Evolutionary conservation across 441 rosid species (phyloP).

Genomic region (Populus hybrid): DNA sequence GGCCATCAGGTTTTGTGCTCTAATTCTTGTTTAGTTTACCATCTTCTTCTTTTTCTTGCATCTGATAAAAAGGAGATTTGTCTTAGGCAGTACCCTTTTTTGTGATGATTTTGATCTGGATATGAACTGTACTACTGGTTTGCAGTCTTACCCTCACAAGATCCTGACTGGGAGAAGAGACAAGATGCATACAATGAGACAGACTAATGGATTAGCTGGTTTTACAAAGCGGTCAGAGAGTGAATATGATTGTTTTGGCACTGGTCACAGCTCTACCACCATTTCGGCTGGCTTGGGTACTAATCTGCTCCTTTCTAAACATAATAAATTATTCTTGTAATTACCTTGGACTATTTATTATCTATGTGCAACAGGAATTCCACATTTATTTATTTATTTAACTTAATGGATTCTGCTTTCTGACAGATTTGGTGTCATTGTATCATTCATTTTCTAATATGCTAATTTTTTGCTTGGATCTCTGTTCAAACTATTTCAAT

Average conservation of each 20-base stretch:
- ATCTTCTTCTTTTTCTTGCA: background rate
- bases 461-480: background rate
- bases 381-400: background rate
- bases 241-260: constrained; percentile 85
- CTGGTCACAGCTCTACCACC: constrained; percentile 91
- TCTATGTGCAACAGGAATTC: background rate
- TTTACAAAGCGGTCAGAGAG: constrained; percentile 90
- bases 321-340: background rate
- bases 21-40: background rate
- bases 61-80: background rate
- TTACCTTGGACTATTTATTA: background rate
- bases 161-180: constrained; percentile 93
- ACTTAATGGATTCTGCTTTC: background rate
- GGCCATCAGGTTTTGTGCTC: constrained; percentile 75
- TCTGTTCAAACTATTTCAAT: background rate
- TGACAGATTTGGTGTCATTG: background rate
- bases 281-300: constrained; percentile 93
- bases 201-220: constrained; percentile 82
- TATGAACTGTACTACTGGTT: constrained; percentile 2
- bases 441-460: background rate
- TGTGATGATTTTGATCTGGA: background rate
- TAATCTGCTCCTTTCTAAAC: constrained; percentile 12
- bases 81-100: background rate
- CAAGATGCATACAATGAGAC: constrained; percentile 81
- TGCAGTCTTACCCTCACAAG: constrained; percentile 88